These are phyloP conservation scores for Aspergillus nomiae DNA, from an alignment of 2,329 filamentous ascomycete genomes.

Conservation along the genomic window DNA sequence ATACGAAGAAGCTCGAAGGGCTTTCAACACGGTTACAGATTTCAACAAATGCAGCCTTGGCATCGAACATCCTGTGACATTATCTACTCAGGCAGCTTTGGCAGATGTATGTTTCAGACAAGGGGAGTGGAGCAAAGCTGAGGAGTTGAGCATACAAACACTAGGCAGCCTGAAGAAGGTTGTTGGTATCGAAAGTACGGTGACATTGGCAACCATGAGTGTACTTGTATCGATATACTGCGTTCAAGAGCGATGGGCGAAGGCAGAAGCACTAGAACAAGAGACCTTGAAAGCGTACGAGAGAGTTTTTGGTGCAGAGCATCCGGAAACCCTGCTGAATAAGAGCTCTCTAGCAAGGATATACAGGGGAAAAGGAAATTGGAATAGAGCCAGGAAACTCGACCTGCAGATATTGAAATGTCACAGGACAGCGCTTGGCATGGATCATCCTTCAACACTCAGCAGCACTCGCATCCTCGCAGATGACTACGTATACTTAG, in stretches of 20 bases:
- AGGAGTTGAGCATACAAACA: background rate
- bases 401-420: background rate
- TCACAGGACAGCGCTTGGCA: background rate
- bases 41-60: background rate
- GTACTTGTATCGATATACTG: background rate
- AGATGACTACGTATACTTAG: background rate
- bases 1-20: background rate
- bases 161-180: background rate
- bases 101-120: background rate
- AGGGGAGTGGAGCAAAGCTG: background rate
- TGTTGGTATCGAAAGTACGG: background rate
- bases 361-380: background rate
- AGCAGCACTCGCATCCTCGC: background rate
- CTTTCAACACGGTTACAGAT: background rate
- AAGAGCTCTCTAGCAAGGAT: background rate
- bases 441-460: background rate
- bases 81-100: background rate
- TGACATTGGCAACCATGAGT: background rate
- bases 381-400: background rate
- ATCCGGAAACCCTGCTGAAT: slow-evolving; percentile 4
- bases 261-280: slow-evolving; percentile 7
- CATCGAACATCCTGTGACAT: background rate
- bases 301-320: slow-evolving; percentile 3
- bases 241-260: background rate
- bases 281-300: background rate